Conservation (phyloP, 257 asterid species). For the Solanum pinnatisectum region DNA sequence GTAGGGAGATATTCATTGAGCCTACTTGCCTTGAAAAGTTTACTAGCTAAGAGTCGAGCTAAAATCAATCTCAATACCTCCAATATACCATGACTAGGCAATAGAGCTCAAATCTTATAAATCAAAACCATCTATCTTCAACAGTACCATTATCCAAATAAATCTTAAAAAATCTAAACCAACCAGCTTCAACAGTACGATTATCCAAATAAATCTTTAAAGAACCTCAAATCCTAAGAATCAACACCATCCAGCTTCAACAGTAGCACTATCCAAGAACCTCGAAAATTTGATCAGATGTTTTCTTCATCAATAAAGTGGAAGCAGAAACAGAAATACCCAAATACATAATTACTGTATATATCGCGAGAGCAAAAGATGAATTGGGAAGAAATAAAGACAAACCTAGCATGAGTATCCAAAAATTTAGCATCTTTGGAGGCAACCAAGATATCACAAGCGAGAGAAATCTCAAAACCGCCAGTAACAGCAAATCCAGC, state of each 20-base stretch:
- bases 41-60: background rate
- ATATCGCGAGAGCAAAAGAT: background rate
- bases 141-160: background rate
- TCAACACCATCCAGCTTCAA: background rate
- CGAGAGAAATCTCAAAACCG: constrained; percentile 86
- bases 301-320: background rate
- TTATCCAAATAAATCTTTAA: background rate
- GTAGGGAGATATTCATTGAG: background rate
- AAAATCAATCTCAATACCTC: background rate
- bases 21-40: background rate
- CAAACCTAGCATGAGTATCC: constrained; percentile 89
- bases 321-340: background rate
- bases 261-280: background rate
- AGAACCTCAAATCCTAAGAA: no score
- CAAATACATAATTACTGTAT: background rate
- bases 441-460: constrained; percentile 85
- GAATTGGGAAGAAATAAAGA: background rate
- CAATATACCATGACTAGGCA: background rate
- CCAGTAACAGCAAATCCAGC: constrained; percentile 93
- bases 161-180: background rate
- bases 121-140: background rate
- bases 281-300: background rate
- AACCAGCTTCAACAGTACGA: background rate
- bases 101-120: background rate
- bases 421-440: constrained; percentile 81